These are phyloP conservation scores for Plenodomus lindquistii DNA, from an alignment of 2,329 filamentous ascomycete species.

Conservation along the genomic window DNA sequence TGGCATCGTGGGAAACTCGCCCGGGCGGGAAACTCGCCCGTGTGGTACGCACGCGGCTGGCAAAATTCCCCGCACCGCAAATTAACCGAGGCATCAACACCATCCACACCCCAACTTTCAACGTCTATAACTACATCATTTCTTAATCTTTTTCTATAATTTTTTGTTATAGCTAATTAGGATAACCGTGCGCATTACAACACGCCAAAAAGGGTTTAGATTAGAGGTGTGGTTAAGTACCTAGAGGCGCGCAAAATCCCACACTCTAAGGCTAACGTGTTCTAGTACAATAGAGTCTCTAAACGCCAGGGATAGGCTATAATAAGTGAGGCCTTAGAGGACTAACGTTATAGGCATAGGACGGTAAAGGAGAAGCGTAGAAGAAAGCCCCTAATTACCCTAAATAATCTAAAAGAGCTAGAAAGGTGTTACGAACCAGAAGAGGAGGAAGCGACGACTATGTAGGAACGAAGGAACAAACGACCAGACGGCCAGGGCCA, in stretches of 20 bases:
- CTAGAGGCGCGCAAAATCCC: background rate
- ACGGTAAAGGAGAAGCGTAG: background rate
- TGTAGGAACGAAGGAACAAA: too few relatives aligned
- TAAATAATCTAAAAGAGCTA: background rate
- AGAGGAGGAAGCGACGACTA: too few relatives aligned
- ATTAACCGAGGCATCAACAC: background rate
- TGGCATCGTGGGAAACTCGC: too few relatives aligned
- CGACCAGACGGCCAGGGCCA: too few relatives aligned
- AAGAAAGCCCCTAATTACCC: background rate
- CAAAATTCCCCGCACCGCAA: background rate
- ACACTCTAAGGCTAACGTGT: background rate
- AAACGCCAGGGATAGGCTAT: background rate
- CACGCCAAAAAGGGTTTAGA: background rate
- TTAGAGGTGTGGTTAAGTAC: background rate
- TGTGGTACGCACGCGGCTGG: background rate
- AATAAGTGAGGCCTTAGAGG: background rate
- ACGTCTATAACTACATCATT: background rate
- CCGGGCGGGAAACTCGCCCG: too few relatives aligned
- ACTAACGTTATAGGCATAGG: background rate
- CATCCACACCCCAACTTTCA: background rate
- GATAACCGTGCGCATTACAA: background rate
- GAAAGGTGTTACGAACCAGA: too few relatives aligned
- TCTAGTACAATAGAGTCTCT: background rate
- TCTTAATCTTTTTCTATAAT: background rate
- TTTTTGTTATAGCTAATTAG: background rate